Conservation (phyloP, 2,329 filamentous ascomycete species). For the Aspergillus terreus region DNA sequence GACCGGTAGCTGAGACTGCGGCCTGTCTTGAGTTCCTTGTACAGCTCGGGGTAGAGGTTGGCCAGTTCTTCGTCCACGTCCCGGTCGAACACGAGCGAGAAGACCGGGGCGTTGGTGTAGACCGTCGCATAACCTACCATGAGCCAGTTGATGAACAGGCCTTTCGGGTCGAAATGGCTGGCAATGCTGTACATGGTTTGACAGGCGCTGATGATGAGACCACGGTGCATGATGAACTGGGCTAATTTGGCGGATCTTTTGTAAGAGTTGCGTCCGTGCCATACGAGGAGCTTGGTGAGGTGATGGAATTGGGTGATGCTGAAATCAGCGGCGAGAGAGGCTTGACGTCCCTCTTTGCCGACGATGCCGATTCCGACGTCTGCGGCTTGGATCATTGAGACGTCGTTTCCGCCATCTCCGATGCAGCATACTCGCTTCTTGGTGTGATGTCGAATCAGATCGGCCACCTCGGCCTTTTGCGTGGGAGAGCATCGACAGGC, state of each 20-base stretch:
- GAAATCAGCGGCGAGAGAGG: constrained; percentile 92
- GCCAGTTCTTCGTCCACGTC: constrained; percentile 93
- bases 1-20: constrained; percentile 85
- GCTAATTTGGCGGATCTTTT: constrained; percentile 92
- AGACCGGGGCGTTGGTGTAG: constrained; percentile 90
- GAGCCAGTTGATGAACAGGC: constrained; percentile 93
- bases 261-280: constrained; percentile 97
- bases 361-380: constrained; percentile 98
- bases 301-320: constrained; percentile 94
- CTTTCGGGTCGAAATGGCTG: constrained; percentile 86
- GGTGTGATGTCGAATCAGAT: constrained; percentile 83
- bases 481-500: constrained; percentile 95
- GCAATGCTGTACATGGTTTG: constrained; percentile 98
- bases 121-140: constrained; percentile 94
- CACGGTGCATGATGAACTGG: constrained; percentile 97
- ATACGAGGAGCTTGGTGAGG: constrained; percentile 93
- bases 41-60: constrained; percentile 93
- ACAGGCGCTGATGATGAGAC: constrained; percentile 89
- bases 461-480: constrained; percentile 92
- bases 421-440: constrained; percentile 97
- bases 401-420: constrained; percentile 96
- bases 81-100: constrained; percentile 88
- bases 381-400: constrained; percentile 98
- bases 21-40: constrained; percentile 92
- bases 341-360: constrained; percentile 94